These are phyloP conservation scores for Zea luxurians DNA, from an alignment of 176 grass and related monocot species.

Conservation along the genomic window DNA sequence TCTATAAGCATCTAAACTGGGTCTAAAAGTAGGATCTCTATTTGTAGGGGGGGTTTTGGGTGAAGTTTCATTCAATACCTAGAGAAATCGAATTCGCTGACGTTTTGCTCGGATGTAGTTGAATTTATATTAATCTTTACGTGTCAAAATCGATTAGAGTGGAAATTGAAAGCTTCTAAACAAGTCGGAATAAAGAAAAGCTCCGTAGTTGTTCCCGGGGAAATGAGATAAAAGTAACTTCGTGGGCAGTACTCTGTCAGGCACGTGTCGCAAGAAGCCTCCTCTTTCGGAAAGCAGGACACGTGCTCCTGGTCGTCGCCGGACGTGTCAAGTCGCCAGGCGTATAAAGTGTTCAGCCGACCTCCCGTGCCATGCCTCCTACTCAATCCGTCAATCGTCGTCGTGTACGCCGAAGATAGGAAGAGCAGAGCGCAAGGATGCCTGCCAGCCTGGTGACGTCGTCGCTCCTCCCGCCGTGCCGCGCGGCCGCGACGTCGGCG, in stretches of 20 bases:
- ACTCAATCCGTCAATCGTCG: not conserved
- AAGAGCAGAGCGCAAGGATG: not conserved
- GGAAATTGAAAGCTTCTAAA: too few relatives aligned
- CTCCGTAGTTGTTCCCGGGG: too few relatives aligned
- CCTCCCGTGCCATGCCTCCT: not conserved
- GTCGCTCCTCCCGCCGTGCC: constrained; percentile 16
- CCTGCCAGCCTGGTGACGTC: constrained; percentile 24
- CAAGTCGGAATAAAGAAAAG: too few relatives aligned
- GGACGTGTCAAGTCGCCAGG: constrained; percentile 13
- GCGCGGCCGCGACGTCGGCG: not conserved
- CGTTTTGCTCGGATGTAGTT: too few relatives aligned
- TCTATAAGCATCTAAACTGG: too few relatives aligned
- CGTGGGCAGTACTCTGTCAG: not conserved
- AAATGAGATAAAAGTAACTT: too few relatives aligned
- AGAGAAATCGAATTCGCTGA: too few relatives aligned
- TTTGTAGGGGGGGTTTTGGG: too few relatives aligned
- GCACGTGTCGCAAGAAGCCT: not conserved
- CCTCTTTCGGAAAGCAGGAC: not conserved
- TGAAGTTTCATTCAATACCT: too few relatives aligned
- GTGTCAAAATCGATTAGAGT: too few relatives aligned
- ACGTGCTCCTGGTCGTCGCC: not conserved
- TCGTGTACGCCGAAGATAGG: not conserved
- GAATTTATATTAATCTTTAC: too few relatives aligned
- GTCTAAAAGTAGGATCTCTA: too few relatives aligned
- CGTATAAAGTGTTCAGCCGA: not conserved